Base-by-base conservation (phyloP, 371 early-diverging fungal genomes). In the Smittium mucronatum region DNA sequence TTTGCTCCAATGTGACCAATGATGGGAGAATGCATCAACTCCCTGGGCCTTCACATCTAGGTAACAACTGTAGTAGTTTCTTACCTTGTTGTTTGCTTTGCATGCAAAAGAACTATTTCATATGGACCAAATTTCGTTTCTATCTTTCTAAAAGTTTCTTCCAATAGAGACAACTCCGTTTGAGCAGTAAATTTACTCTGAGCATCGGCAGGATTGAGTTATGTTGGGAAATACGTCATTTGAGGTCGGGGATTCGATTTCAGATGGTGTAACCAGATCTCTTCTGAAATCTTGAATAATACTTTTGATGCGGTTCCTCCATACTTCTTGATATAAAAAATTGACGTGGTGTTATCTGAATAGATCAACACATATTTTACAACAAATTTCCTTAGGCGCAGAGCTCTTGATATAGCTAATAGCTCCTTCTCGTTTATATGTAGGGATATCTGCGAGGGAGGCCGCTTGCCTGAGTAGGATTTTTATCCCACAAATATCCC, bases 101-200 rank as follows among this genome's bases (percentile, higher is more conserved):
- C 74, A 35, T 2, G 77, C 79, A 81, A 81, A n/a, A 72, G 74
- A 59, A 78, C 79, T 11, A 81, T 63, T 2, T 29, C 30, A 28
- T 70, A 15, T 1, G 2, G 31, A 17, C 67, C 70, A 26, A 69
- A 35, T 0, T 34, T 1, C 30, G 34, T 15, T 0, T 59, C 31
- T 0, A 58, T 58, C 5, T 30, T 35, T 0, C n/a, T 11, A 35
- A 72, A 72, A 30, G 35, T 57, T 17, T 2, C 31, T 1, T n/a
- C 33, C 1, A 65, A 36, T 16, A 72, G 68, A n/a, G 21, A 25
- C 32, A 30, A 69, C 33, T 68, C 66, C 32, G 31, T 66, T 64
- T 69, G 72, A 15, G 72, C 21, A 1, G 47, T 47, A 5, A 47
- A 28, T 2, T n/a, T 26, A 36, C 68, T 71, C 1, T 34, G 34